phyloP scores from a whole-genome alignment of 176 grass and related monocot genomes.

The Poa pratensis region DNA sequence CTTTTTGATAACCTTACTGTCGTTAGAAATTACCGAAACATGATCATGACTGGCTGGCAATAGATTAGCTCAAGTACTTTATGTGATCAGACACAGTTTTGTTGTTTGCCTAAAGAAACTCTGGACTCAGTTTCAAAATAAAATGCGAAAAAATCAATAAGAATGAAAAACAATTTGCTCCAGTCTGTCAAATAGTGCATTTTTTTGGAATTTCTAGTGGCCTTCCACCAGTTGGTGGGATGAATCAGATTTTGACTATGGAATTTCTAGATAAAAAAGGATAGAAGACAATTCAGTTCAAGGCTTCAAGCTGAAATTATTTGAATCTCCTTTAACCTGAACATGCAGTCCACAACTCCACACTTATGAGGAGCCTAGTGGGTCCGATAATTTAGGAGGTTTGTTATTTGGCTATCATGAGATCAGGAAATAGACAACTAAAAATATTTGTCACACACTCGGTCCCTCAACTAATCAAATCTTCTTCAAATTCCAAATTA shows the following conservation, averaged over 20 bases:
- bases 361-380: neutral
- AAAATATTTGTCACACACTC: constrained; percentile 18
- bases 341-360: constrained; percentile 29
- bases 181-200: neutral
- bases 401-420: constrained; percentile 5
- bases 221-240: constrained; percentile 2
- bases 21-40: neutral
- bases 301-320: neutral
- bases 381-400: neutral
- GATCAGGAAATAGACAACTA: constrained; percentile 30
- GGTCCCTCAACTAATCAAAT: neutral
- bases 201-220: neutral
- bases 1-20: neutral
- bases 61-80: constrained; percentile 12
- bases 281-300: neutral
- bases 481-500: constrained; percentile 3
- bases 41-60: constrained; percentile 10
- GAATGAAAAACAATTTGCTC: constrained; percentile 12
- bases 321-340: constrained; percentile 6
- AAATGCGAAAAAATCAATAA: neutral
- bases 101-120: neutral
- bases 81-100: neutral
- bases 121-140: neutral
- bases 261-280: neutral
- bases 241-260: neutral